Conservation (phyloP, 352 stramenopile genomes). For the Porosira glacialis region DNA sequence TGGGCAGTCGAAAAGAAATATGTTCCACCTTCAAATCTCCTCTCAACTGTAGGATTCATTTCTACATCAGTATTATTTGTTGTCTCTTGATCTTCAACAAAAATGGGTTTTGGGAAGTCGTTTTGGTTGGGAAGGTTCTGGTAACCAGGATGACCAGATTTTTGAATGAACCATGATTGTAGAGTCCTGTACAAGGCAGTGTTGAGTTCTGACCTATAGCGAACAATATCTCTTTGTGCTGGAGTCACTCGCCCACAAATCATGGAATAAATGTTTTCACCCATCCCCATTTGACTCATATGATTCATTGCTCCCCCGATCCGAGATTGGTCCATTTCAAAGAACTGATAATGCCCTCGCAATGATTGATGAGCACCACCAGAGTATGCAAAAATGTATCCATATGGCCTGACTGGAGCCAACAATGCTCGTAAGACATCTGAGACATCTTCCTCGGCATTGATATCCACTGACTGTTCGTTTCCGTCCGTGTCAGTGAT, state of each 20-base stretch:
- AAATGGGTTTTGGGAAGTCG: constrained; percentile 3
- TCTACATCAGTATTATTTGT: constrained; percentile 13
- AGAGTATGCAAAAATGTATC: constrained; percentile 16
- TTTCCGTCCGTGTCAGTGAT: no score
- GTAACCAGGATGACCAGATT: constrained; percentile 20
- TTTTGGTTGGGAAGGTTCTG: neutral
- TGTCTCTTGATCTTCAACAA: neutral
- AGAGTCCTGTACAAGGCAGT: constrained; percentile 13
- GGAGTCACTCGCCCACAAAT: constrained; percentile 25
- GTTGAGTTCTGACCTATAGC: constrained; percentile 4
- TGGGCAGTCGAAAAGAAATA: constrained; percentile 20
- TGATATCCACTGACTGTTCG: neutral
- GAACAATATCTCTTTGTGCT: constrained; percentile 11
- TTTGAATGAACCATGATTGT: constrained; percentile 13
- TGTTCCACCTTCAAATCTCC: constrained; percentile 9
- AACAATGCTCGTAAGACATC: neutral
- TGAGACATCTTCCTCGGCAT: neutral
- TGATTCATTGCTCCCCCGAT: constrained; percentile 10
- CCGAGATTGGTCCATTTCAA: constrained; percentile 3
- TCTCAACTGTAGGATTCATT: constrained; percentile 9
- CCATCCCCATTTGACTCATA: neutral
- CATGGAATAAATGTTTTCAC: constrained; percentile 7
- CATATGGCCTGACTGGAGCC: constrained; percentile 5
- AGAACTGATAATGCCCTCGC: constrained; percentile 8
- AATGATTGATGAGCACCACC: constrained; percentile 19